These are phyloP conservation scores for Leishmania martiniquensis DNA, from an alignment of 208 protist genomes.

Conservation along the genomic window DNA sequence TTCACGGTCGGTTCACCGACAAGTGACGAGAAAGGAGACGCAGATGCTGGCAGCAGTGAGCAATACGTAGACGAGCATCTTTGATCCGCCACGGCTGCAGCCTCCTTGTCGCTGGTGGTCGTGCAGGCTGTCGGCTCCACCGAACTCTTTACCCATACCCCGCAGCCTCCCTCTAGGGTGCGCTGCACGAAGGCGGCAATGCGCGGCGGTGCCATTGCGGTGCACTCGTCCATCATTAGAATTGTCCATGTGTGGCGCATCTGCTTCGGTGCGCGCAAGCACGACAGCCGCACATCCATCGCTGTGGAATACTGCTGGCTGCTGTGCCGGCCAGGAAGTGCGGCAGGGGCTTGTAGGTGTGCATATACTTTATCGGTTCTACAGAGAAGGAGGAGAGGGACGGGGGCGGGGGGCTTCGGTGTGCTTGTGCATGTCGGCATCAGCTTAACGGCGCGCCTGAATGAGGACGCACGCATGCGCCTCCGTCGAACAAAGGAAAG, in stretches of 20 bases:
- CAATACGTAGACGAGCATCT: not conserved
- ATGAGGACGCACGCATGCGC: too few relatives aligned
- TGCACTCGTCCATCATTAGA: constrained; percentile 36
- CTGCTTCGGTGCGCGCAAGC: constrained; percentile 8
- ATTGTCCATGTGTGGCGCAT: constrained; percentile 32
- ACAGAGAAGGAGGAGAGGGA: not conserved
- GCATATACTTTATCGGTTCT: not conserved
- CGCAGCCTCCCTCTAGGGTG: constrained; percentile 6
- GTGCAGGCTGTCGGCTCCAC: too few relatives aligned
- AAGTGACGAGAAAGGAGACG: not conserved
- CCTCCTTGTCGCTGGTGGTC: not conserved
- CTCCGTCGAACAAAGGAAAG: too few relatives aligned
- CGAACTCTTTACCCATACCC: not conserved
- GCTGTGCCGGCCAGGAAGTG: not conserved
- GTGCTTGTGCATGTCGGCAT: not conserved
- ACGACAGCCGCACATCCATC: constrained; percentile 15
- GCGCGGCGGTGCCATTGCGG: constrained; percentile 8
- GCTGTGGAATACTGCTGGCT: not conserved
- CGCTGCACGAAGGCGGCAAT: constrained; percentile 17
- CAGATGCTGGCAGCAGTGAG: not conserved
- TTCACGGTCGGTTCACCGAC: constrained; percentile 14
- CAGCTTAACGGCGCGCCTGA: not conserved
- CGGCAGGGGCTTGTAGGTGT: not conserved
- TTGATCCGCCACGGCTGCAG: not conserved
- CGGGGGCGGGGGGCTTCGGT: too few relatives aligned